Evolutionary conservation across 495 filamentous ascomycete species (phyloP).

Genomic region (Hyaloscypha hepaticicola): DNA sequence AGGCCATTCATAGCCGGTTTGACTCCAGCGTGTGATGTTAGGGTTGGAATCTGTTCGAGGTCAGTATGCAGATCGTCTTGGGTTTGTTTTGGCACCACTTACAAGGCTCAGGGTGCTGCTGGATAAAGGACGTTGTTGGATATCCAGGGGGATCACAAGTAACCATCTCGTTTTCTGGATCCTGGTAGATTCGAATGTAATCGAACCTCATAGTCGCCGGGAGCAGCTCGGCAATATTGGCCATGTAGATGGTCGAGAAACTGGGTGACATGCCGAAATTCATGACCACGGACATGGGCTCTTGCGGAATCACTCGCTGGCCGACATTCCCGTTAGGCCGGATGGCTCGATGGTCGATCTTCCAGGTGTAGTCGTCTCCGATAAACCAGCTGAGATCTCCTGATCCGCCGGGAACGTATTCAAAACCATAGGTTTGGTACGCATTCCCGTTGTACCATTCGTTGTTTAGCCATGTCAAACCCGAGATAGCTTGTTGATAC

Average conservation of each 20-base stretch:
- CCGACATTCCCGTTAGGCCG: slow-evolving; percentile 75
- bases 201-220: slow-evolving; percentile 73
- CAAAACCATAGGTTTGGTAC: slow-evolving; percentile 72
- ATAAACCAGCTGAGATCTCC: slow-evolving; percentile 70
- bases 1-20: slow-evolving; percentile 47
- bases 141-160: slow-evolving; percentile 73
- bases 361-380: slow-evolving; percentile 64
- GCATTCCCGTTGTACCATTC: slow-evolving; percentile 73
- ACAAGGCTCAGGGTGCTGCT: slow-evolving; percentile 60
- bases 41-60: slow-evolving; percentile 42
- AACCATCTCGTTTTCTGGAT: slow-evolving; percentile 53
- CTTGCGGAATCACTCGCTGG: slow-evolving; percentile 63
- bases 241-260: slow-evolving; percentile 62
- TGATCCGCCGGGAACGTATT: slow-evolving; percentile 63
- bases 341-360: slow-evolving; percentile 60
- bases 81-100: neutral
- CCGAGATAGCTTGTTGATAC: slow-evolving; percentile 73
- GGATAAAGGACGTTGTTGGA: slow-evolving; percentile 70
- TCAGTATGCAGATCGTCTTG: slow-evolving; percentile 12
- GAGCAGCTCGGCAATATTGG: slow-evolving; percentile 51
- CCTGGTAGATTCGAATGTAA: slow-evolving; percentile 75
- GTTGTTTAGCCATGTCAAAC: slow-evolving; percentile 69
- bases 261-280: slow-evolving; percentile 73
- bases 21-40: slow-evolving; percentile 61
- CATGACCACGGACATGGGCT: slow-evolving; percentile 67